phyloP scores from a whole-genome alignment of 2,329 filamentous ascomycete species.

The Uncinocarpus reesii region DNA sequence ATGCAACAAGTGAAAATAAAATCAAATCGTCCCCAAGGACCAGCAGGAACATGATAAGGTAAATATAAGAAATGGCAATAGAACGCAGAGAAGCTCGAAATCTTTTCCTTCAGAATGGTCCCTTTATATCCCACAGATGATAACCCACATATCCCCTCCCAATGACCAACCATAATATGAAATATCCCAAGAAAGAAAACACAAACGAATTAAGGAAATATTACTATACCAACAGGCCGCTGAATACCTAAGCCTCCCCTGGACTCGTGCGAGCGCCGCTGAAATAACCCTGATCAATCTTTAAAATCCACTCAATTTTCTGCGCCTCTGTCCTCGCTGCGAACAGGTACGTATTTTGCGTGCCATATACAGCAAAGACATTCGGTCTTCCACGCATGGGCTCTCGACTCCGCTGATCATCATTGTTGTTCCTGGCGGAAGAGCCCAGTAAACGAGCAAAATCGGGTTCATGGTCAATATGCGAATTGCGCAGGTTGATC shows the following conservation, averaged over 20 bases:
- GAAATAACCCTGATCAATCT: conserved; percentile 75
- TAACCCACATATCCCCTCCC: background rate
- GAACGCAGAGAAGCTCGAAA: background rate
- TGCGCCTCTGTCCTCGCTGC: conserved; percentile 79
- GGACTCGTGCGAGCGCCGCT: conserved; percentile 18
- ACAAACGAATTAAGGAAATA: background rate
- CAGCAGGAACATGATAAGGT: background rate
- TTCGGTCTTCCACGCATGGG: conserved; percentile 46
- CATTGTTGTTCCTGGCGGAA: conserved; percentile 29
- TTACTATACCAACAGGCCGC: background rate
- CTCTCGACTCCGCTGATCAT: conserved; percentile 20
- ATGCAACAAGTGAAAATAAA: background rate
- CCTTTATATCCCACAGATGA: conserved; percentile 1
- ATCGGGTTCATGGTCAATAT: conserved; percentile 86
- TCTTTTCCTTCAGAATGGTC: background rate
- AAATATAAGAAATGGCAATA: background rate
- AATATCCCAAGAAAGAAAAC: background rate
- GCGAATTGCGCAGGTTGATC: conserved; percentile 76
- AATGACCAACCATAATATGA: background rate
- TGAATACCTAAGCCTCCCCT: background rate
- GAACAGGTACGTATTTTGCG: conserved; percentile 91
- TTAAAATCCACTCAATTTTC: conserved; percentile 94
- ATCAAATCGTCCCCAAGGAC: background rate
- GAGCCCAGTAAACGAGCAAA: conserved; percentile 65
- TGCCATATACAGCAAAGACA: conserved; percentile 90